Percentiles rank a stretch among this genome's conserved stretches.
Conservation (phyloP, 2,329 filamentous ascomycete genomes). For the Penicillium sp. region DNA sequence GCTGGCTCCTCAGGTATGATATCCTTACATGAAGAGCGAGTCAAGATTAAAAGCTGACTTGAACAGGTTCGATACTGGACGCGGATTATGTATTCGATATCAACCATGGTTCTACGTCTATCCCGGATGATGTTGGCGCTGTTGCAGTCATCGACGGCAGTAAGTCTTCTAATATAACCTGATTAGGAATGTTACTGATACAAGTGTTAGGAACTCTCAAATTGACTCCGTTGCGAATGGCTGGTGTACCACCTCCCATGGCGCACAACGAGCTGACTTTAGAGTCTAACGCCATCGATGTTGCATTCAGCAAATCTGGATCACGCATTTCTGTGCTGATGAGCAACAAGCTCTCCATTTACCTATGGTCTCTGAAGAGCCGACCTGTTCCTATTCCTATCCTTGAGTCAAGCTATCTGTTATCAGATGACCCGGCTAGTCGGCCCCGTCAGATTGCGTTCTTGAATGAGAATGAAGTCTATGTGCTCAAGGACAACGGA, state of each 20-base stretch:
- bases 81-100: conserved; percentile 68
- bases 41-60: conserved; percentile 1
- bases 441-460: conserved; percentile 50
- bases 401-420: conserved; percentile 39
- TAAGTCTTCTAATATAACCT: conserved; percentile 32
- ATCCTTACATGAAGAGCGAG: neutral
- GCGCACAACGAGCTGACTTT: conserved; percentile 70
- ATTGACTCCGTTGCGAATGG: conserved; percentile 77
- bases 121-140: conserved; percentile 73
- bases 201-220: conserved; percentile 60
- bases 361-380: conserved; percentile 62
- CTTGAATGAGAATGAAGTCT: conserved; percentile 42
- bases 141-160: conserved; percentile 83
- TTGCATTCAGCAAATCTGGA: conserved; percentile 67
- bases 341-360: conserved; percentile 63
- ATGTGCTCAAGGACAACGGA: conserved; percentile 41
- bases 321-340: conserved; percentile 71
- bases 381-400: conserved; percentile 37
- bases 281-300: conserved; percentile 65
- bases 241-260: conserved; percentile 92
- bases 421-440: conserved; percentile 28
- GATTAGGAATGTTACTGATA: conserved; percentile 11
- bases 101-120: conserved; percentile 64
- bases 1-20: conserved; percentile 51
- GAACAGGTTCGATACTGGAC: conserved; percentile 51